phyloP scores from a whole-genome alignment of 306 rosid species.

The Prunus mongolica region DNA sequence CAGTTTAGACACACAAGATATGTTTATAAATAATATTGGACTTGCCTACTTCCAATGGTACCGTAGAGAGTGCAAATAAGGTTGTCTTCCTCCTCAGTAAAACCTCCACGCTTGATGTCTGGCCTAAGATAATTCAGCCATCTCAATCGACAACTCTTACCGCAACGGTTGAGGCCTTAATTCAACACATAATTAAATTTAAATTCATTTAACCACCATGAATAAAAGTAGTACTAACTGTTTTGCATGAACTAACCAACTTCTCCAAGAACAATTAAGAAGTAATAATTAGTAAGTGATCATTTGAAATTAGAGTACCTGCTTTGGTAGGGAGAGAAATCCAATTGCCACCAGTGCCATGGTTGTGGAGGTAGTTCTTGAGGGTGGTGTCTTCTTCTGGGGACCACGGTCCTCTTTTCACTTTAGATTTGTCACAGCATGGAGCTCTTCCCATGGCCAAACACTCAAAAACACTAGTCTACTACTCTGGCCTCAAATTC shows the following conservation, averaged over 20 bases:
- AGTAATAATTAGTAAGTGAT: neutral
- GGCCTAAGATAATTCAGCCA: slow-evolving; percentile 54
- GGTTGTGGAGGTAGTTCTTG: slow-evolving; percentile 39
- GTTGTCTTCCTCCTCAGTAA: slow-evolving; percentile 40
- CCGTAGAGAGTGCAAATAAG: slow-evolving; percentile 28
- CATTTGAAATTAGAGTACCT: slow-evolving; percentile 25
- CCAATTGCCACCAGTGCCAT: slow-evolving; percentile 57
- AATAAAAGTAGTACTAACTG: neutral
- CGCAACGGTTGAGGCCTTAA: slow-evolving; percentile 43
- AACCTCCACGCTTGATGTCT: slow-evolving; percentile 45
- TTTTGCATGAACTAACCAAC: neutral
- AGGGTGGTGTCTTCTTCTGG: slow-evolving; percentile 74
- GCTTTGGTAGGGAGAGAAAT: slow-evolving; percentile 65
- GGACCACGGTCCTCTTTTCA: slow-evolving; percentile 85
- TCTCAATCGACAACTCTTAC: slow-evolving; percentile 52
- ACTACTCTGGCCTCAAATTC: neutral
- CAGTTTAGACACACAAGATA: too few relatives aligned
- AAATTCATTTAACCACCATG: neutral
- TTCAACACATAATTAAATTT: neutral
- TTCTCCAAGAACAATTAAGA: neutral
- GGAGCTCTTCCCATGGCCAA: slow-evolving; percentile 77
- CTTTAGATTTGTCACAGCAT: slow-evolving; percentile 67
- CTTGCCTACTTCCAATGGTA: slow-evolving; percentile 45
- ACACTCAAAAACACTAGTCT: neutral
- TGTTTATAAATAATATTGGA: neutral